These are phyloP conservation scores for Cutaneotrichosporon cavernicola DNA, from an alignment of 1,284 basidiomycete genomes.

Conservation along the genomic window DNA sequence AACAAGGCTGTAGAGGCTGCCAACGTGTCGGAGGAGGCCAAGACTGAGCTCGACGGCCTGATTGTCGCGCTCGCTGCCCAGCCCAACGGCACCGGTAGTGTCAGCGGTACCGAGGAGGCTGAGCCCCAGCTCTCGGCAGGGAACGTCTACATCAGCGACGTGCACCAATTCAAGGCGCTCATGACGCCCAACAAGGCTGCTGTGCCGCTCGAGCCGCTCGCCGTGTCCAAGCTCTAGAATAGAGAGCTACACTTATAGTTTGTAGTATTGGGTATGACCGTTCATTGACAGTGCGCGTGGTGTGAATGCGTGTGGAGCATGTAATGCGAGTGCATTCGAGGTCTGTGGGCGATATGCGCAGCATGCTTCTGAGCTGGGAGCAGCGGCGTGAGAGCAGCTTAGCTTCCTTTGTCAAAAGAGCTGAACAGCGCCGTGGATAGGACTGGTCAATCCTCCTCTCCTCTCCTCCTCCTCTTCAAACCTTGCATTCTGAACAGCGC, in stretches of 20 bases:
- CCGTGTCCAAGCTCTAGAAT: constrained; percentile 35
- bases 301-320: neutral
- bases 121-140: constrained; percentile 57
- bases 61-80: constrained; percentile 61
- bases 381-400: too few species aligned
- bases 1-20: constrained; percentile 38
- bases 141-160: constrained; percentile 66
- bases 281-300: neutral
- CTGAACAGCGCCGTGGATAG: too few species aligned
- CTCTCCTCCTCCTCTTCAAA: too few species aligned
- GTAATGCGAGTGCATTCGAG: too few species aligned
- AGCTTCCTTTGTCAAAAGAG: too few species aligned
- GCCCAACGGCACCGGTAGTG: constrained; percentile 52
- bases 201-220: constrained; percentile 53
- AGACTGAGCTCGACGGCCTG: constrained; percentile 57
- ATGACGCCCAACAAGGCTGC: constrained; percentile 57
- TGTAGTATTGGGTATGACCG: constrained; percentile 2
- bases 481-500: too few species aligned
- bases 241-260: neutral
- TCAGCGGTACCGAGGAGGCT: constrained; percentile 50
- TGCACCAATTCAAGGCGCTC: constrained; percentile 67
- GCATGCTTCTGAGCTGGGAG: too few species aligned
- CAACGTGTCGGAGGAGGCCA: constrained; percentile 53
- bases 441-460: too few species aligned
- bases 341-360: too few species aligned